These are phyloP conservation scores for Zymoseptoria pseudotritici DNA, from an alignment of 2,329 filamentous ascomycete genomes.

Conservation along the genomic window DNA sequence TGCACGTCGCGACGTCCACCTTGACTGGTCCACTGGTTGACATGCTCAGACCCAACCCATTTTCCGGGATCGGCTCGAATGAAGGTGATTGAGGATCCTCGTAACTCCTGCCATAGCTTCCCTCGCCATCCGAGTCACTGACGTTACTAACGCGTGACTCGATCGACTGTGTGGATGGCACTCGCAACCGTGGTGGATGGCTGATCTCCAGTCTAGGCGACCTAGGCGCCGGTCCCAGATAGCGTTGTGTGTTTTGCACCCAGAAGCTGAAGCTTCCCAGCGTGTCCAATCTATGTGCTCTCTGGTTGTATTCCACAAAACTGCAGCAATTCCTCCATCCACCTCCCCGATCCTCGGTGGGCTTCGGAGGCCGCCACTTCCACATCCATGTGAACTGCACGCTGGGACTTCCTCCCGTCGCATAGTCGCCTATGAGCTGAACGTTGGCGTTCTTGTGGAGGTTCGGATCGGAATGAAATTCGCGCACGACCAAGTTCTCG, in stretches of 20 bases:
- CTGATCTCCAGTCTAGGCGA: conserved; percentile 57
- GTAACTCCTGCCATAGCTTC: conserved; percentile 34
- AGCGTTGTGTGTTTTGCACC: conserved; percentile 58
- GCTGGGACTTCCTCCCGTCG: conserved; percentile 72
- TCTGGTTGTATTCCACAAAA: conserved; percentile 94
- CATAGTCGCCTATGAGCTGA: conserved; percentile 85
- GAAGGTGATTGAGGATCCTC: conserved; percentile 39
- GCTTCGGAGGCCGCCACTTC: conserved; percentile 91
- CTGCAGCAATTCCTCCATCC: conserved; percentile 96
- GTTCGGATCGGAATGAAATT: conserved; percentile 96
- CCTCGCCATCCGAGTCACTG: conserved; percentile 57
- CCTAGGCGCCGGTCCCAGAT: conserved; percentile 37
- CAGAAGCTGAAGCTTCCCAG: conserved; percentile 92
- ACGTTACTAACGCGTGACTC: conserved; percentile 67
- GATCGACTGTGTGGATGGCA: conserved; percentile 80
- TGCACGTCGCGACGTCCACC: conserved; percentile 79
- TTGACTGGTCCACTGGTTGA: conserved; percentile 51
- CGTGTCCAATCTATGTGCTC: conserved; percentile 80
- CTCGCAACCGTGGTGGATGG: conserved; percentile 57
- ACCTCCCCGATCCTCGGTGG: conserved; percentile 70
- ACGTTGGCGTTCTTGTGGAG: conserved; percentile 96
- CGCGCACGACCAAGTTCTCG: conserved; percentile 85
- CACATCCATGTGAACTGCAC: conserved; percentile 92
- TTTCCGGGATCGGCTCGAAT: conserved; percentile 43
- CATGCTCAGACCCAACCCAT: conserved; percentile 38